These are phyloP conservation scores for Salvia rosmarinus DNA, from an alignment of 257 asterid species.

Conservation along the genomic window DNA sequence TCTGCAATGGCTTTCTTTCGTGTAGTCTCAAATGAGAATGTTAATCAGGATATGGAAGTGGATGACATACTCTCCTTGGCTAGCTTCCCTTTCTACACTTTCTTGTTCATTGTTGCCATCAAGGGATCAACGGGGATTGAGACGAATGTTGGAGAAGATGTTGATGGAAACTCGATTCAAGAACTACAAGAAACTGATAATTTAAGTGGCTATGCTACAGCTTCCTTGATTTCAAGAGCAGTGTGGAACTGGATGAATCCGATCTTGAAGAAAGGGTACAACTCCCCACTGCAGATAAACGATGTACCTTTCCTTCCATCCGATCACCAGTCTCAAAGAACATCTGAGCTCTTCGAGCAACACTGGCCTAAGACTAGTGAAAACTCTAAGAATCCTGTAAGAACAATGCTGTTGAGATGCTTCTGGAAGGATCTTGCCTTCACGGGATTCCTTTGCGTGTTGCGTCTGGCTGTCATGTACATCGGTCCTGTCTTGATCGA, in stretches of 20 bases:
- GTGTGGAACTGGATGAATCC: conserved; percentile 72
- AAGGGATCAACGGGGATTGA: conserved; percentile 39
- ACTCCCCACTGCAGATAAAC: conserved; percentile 49
- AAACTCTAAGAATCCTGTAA: conserved; percentile 47
- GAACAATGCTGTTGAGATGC: conserved; percentile 47
- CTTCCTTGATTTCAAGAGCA: conserved; percentile 58
- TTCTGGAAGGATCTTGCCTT: conserved; percentile 61
- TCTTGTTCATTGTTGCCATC: conserved; percentile 46
- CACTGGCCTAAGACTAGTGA: conserved; percentile 62
- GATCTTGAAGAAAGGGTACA: conserved; percentile 52
- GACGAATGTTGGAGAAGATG: conserved; percentile 8
- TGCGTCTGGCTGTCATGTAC: conserved; percentile 56
- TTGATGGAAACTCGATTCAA: conserved; percentile 7
- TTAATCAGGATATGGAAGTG: conserved; percentile 35
- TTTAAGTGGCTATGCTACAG: conserved; percentile 58
- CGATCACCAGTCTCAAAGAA: conserved; percentile 46
- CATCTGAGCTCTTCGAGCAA: conserved; percentile 47
- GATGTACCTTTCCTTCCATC: conserved; percentile 66
- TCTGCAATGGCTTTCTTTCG: conserved; percentile 43
- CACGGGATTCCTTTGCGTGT: conserved; percentile 52
- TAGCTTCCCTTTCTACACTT: conserved; percentile 44
- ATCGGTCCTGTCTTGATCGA: conserved; percentile 64
- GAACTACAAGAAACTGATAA: conserved; percentile 32
- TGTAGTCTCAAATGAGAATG: conserved; percentile 21
- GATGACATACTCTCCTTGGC: conserved; percentile 50